phyloP scores from a whole-genome alignment of 768 basidiomycete genomes.

The Sarcodon aspratus region DNA sequence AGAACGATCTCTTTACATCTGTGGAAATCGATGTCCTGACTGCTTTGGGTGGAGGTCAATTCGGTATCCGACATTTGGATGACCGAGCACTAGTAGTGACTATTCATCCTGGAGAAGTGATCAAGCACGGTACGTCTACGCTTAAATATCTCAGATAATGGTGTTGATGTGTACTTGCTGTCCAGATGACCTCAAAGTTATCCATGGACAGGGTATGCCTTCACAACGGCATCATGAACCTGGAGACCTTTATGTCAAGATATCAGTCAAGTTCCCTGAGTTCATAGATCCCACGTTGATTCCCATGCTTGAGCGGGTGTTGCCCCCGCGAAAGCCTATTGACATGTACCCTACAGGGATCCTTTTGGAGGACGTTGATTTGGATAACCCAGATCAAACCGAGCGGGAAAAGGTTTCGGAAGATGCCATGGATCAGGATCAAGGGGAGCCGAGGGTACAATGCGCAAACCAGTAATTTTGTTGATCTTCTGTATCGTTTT shows the following conservation, averaged over 20 bases:
- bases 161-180: conserved; percentile 4
- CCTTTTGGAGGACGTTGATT: conserved; percentile 71
- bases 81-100: conserved; percentile 80
- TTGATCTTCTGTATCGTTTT: background rate
- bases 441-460: conserved; percentile 84
- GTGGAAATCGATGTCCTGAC: conserved; percentile 91
- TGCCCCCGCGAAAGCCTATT: conserved; percentile 65
- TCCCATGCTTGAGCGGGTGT: conserved; percentile 68
- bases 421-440: conserved; percentile 86
- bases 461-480: conserved; percentile 78
- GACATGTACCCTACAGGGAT: conserved; percentile 58
- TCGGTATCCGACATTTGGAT: conserved; percentile 87
- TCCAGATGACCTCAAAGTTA: conserved; percentile 79
- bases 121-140: conserved; percentile 75
- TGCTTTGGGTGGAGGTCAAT: conserved; percentile 85
- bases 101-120: conserved; percentile 80
- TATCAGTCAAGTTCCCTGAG: conserved; percentile 87
- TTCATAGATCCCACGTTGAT: conserved; percentile 55
- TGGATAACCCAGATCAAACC: conserved; percentile 71
- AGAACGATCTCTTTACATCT: conserved; percentile 77
- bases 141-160: background rate
- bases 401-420: conserved; percentile 43
- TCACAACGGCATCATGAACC: conserved; percentile 96
- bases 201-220: conserved; percentile 96
- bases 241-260: conserved; percentile 84